phyloP scores from a whole-genome alignment of 1,139 yeast genomes.

The Petasospora fabianii region DNA sequence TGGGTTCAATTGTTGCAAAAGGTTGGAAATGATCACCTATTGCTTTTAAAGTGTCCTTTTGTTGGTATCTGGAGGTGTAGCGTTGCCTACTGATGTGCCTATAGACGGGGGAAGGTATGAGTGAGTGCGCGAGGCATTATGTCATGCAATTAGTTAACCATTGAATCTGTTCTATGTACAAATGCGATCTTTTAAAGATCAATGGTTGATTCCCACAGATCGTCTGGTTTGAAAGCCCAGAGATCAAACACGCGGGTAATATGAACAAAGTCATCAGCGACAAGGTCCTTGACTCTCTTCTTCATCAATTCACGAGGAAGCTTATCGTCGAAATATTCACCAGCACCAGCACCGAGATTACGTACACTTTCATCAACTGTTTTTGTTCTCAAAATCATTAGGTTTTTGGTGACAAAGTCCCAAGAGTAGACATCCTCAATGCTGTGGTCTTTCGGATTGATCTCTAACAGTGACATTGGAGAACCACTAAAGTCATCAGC shows the following conservation, averaged over 20 bases:
- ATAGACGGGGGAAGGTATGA: too few relatives aligned
- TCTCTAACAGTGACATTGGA: conserved; percentile 47
- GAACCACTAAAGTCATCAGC: conserved; percentile 17
- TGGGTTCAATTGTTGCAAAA: too few relatives aligned
- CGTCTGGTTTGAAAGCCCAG: conserved; percentile 89
- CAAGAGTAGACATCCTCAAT: conserved; percentile 50
- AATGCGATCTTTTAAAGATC: neutral
- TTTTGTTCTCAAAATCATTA: conserved; percentile 52
- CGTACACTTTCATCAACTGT: conserved; percentile 47
- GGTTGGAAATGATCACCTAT: too few relatives aligned
- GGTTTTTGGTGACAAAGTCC: conserved; percentile 63
- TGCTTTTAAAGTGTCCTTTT: too few relatives aligned
- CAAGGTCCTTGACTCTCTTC: conserved; percentile 46
- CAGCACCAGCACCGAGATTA: conserved; percentile 80
- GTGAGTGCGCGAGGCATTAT: too few relatives aligned
- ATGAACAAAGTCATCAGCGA: conserved; percentile 48
- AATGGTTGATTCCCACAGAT: conserved; percentile 14
- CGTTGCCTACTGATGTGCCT: too few relatives aligned
- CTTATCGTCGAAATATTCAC: conserved; percentile 49
- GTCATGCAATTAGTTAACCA: too few relatives aligned
- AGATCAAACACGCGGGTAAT: conserved; percentile 51
- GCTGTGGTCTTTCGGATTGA: conserved; percentile 45
- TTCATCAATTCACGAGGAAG: conserved; percentile 39
- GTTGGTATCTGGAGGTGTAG: too few relatives aligned
- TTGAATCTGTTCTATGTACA: conserved; percentile 1